Percentiles rank a stretch among this genome's conserved stretches.
These are phyloP conservation scores for Yarrowia porcina DNA, from an alignment of 805 yeast genomes.

Conservation along the genomic window DNA sequence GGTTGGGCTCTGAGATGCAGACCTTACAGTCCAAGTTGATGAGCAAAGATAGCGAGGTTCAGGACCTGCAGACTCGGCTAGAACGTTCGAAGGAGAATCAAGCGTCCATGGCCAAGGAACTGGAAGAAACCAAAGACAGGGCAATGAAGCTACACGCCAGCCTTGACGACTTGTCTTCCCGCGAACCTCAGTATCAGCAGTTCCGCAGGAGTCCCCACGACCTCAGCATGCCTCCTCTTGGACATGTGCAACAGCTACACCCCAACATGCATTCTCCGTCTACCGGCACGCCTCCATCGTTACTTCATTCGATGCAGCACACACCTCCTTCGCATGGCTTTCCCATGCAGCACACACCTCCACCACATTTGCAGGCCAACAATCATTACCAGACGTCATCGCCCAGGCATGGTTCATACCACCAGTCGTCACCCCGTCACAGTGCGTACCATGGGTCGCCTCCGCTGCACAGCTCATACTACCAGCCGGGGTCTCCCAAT, in stretches of 20 bases:
- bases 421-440: background rate
- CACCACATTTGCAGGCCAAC: background rate
- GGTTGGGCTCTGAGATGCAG: background rate
- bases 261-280: background rate
- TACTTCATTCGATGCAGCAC: background rate
- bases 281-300: background rate
- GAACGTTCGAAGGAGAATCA: background rate
- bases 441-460: background rate
- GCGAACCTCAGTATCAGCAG: background rate
- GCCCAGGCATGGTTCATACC: background rate
- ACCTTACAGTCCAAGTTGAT: background rate
- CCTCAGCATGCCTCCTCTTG: background rate
- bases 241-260: background rate
- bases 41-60: background rate
- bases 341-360: background rate
- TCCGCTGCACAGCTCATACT: background rate
- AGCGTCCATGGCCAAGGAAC: background rate
- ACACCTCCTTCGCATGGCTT: background rate
- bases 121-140: background rate
- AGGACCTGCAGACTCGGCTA: background rate
- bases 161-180: background rate
- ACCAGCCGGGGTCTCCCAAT: background rate
- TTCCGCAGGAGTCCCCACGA: background rate
- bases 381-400: background rate
- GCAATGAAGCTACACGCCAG: background rate